phyloP scores from a whole-genome alignment of 257 asterid genomes.

The Hygrophila difformis region DNA sequence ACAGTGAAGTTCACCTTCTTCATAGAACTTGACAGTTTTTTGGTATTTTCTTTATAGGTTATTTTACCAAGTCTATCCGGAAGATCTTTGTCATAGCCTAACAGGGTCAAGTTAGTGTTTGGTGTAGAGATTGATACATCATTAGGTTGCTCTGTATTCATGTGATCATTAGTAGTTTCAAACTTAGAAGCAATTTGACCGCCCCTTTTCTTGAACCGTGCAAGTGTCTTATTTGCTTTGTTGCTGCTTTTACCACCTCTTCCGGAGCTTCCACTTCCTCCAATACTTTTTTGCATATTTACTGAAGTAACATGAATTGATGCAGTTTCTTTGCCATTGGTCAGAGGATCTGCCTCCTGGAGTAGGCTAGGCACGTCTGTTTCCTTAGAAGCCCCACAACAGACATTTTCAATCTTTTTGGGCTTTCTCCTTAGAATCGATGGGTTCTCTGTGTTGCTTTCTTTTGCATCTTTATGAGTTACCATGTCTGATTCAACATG shows the following conservation, averaged over 20 bases:
- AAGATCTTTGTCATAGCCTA: constrained; percentile 21
- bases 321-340: constrained; percentile 10
- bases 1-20: constrained; percentile 44
- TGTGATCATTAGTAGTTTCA: constrained; percentile 21
- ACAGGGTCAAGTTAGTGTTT: constrained; percentile 18
- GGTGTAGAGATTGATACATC: constrained; percentile 19
- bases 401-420: constrained; percentile 15
- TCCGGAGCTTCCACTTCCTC: constrained; percentile 18
- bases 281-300: constrained; percentile 17
- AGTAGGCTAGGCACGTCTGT: constrained; percentile 14
- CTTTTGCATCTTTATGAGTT: constrained; percentile 17
- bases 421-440: constrained; percentile 19
- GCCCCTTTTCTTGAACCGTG: too few species aligned
- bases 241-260: constrained; percentile 16
- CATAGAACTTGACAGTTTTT: constrained; percentile 16
- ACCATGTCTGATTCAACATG: constrained; percentile 18
- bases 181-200: constrained; percentile 18
- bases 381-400: constrained; percentile 2
- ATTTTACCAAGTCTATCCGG: constrained; percentile 15
- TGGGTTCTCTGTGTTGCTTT: constrained; percentile 13
- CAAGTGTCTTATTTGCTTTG: constrained; percentile 15
- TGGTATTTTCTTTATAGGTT: constrained; percentile 12
- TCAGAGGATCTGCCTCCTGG: constrained; percentile 21
- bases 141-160: constrained; percentile 15
- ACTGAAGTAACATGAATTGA: constrained; percentile 21